phyloP scores from a whole-genome alignment of 1,284 basidiomycete species.

The Singerocomus rubriflavus region DNA sequence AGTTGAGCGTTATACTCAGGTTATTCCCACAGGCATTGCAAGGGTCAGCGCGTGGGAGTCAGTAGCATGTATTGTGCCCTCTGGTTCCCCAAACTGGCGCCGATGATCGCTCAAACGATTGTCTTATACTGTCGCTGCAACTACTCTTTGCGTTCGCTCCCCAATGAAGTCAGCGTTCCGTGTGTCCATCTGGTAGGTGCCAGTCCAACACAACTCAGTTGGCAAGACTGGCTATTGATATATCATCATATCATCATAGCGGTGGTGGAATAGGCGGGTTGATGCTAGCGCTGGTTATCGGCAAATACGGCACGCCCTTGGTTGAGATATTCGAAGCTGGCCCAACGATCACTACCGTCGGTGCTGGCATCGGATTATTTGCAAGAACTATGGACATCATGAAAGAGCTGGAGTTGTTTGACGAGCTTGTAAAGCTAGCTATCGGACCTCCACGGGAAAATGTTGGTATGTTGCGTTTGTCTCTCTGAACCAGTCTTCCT shows the following conservation, averaged over 20 bases:
- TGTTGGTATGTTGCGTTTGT: constrained; percentile 7
- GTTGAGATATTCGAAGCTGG: constrained; percentile 38
- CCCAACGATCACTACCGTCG: constrained; percentile 35
- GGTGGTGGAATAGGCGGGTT: constrained; percentile 41
- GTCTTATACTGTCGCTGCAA: neutral
- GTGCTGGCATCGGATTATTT: constrained; percentile 38
- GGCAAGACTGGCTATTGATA: neutral
- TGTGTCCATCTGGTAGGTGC: constrained; percentile 14
- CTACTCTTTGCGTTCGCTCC: neutral
- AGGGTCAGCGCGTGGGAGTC: neutral
- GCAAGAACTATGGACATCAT: constrained; percentile 36
- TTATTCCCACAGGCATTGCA: no score
- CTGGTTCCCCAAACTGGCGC: no score
- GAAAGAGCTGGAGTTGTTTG: constrained; percentile 32
- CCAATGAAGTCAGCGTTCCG: constrained; percentile 9
- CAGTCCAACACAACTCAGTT: neutral
- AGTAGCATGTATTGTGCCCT: neutral
- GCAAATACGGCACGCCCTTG: constrained; percentile 19
- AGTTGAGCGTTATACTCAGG: no score
- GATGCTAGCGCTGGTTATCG: constrained; percentile 35
- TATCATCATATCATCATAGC: constrained; percentile 15
- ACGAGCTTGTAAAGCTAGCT: constrained; percentile 16
- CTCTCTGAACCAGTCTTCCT: neutral
- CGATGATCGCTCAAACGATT: neutral
- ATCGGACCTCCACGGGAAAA: constrained; percentile 11